Percentiles rank a stretch among this genome's conserved stretches.
Conservation (phyloP, 2,329 filamentous ascomycete genomes). For the Nemania abortiva region DNA sequence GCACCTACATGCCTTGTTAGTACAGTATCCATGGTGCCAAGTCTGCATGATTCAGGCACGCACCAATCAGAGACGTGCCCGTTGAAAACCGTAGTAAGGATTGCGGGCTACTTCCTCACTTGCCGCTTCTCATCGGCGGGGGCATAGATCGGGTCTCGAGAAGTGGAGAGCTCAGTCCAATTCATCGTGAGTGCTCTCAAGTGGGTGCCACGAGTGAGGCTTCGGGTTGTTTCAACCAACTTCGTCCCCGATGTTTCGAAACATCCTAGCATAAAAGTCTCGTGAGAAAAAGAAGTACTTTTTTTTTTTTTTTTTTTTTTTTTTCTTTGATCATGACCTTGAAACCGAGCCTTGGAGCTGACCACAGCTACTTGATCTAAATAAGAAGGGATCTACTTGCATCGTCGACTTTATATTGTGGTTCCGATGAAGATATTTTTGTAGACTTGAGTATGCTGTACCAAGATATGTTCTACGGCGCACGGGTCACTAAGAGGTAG, state of each 20-base stretch:
- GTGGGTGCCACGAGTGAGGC: constrained; percentile 5
- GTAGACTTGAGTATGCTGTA: not conserved
- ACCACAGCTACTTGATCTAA: not conserved
- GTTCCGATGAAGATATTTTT: not conserved
- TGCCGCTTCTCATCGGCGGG: not conserved
- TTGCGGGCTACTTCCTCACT: not conserved
- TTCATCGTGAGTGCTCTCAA: constrained; percentile 4
- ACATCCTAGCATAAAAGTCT: constrained; percentile 16
- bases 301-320: not conserved
- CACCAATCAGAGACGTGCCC: constrained; percentile 32
- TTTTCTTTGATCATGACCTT: not conserved
- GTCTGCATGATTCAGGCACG: constrained; percentile 38
- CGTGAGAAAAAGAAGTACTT: constrained; percentile 2
- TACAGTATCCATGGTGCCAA: constrained; percentile 10
- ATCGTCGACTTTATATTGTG: not conserved
- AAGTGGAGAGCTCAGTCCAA: constrained; percentile 16
- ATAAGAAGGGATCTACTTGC: not conserved
- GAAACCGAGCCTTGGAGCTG: not conserved
- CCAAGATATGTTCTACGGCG: not conserved
- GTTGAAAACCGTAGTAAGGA: constrained; percentile 2
- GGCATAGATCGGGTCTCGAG: constrained; percentile 14
- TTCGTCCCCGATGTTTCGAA: constrained; percentile 35
- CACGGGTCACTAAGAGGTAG: not conserved
- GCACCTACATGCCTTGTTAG: not conserved
- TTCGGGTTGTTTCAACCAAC: constrained; percentile 30